Percentiles rank a stretch among this genome's conserved stretches.
phyloP scores from a whole-genome alignment of 2,329 filamentous ascomycete genomes.

The Bimuria novae-zelandiae region DNA sequence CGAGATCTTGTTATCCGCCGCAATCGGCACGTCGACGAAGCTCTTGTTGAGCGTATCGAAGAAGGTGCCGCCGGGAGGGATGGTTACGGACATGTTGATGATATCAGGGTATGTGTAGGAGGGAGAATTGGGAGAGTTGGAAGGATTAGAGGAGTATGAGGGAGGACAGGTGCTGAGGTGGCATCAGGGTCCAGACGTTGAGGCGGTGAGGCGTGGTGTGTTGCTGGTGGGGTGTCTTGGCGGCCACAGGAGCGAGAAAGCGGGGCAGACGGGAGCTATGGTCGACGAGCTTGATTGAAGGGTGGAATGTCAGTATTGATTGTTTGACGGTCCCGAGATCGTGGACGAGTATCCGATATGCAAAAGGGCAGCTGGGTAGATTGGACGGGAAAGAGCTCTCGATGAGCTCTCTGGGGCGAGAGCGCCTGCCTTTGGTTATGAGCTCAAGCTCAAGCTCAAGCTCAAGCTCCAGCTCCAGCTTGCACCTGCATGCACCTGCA shows the following conservation, averaged over 20 bases:
- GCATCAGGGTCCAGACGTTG: background rate
- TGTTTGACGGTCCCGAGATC: too few species aligned
- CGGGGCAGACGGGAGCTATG: slow-evolving; percentile 7
- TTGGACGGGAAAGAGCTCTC: too few species aligned
- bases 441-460: too few species aligned
- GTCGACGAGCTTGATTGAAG: too few species aligned
- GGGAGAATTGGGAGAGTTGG: background rate
- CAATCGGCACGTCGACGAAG: slow-evolving; percentile 81
- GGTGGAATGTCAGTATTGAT: too few species aligned
- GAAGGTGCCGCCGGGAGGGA: slow-evolving; percentile 72
- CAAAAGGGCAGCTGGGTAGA: too few species aligned
- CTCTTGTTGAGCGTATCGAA: slow-evolving; percentile 83
- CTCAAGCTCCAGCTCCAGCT: too few species aligned
- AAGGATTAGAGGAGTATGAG: background rate
- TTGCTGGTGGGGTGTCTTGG: background rate
- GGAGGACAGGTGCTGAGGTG: slow-evolving; percentile 1
- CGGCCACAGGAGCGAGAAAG: slow-evolving; percentile 3
- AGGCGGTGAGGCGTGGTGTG: slow-evolving; percentile 10
- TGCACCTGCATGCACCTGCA: too few species aligned
- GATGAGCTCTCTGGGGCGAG: too few species aligned
- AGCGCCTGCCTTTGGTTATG: too few species aligned
- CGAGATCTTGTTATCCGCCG: slow-evolving; percentile 74
- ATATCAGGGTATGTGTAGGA: too few species aligned
- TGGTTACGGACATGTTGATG: slow-evolving; percentile 34
- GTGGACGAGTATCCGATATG: too few species aligned